phyloP scores from a whole-genome alignment of 257 asterid genomes.

The Osmanthus fragrans region DNA sequence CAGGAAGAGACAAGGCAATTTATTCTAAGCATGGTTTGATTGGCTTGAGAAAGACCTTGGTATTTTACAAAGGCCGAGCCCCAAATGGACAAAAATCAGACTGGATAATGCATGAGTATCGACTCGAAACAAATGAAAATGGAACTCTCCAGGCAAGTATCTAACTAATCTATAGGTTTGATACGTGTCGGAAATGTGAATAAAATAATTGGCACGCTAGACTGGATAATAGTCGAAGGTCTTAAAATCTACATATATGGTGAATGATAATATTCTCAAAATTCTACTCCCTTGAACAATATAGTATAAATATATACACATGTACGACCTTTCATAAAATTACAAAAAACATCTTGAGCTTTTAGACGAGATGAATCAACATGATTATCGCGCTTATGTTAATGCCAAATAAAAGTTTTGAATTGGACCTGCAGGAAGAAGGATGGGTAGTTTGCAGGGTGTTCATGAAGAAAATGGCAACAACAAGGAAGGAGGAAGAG shows the following conservation, averaged over 20 bases:
- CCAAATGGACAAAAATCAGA: constrained; percentile 74
- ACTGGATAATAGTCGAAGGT: neutral
- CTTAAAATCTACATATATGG: neutral
- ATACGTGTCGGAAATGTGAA: neutral
- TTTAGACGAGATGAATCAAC: no score
- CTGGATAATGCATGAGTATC: constrained; percentile 71
- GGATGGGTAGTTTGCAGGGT: constrained; percentile 79
- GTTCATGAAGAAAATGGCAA: constrained; percentile 59
- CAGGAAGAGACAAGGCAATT: constrained; percentile 79
- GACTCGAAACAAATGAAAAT: constrained; percentile 63
- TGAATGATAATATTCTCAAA: no score
- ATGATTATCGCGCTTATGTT: neutral
- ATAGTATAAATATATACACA: no score
- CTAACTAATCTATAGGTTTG: neutral
- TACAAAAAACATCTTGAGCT: no score
- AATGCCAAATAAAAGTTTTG: neutral
- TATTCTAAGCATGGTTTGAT: constrained; percentile 45
- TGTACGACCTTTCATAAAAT: no score
- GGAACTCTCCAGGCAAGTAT: constrained; percentile 60
- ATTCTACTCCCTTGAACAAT: no score
- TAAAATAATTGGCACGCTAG: neutral
- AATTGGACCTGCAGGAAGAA: constrained; percentile 50
- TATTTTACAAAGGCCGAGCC: constrained; percentile 68
- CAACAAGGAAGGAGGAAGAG: constrained; percentile 39
- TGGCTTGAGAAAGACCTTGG: constrained; percentile 75